phyloP scores from a whole-genome alignment of 106 monocot genomes.

The Vanilla planifolia region DNA sequence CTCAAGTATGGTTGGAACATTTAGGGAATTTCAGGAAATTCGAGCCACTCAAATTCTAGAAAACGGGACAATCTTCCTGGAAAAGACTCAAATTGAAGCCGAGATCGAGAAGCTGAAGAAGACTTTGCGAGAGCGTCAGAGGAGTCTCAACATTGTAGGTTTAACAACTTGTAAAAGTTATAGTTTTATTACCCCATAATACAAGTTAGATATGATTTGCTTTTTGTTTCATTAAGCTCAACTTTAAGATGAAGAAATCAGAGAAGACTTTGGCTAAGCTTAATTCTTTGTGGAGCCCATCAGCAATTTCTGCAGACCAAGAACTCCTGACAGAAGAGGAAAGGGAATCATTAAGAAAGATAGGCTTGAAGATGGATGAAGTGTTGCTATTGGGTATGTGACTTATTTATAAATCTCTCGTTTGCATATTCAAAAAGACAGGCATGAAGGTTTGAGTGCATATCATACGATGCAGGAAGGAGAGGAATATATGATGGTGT shows the following conservation, averaged over 20 bases:
- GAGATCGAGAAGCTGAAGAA: slow-evolving; percentile 55
- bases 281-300: slow-evolving; percentile 39
- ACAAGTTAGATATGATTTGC: background rate
- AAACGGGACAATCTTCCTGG: slow-evolving; percentile 4
- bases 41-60: slow-evolving; percentile 21
- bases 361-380: slow-evolving; percentile 80
- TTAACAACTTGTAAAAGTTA: background rate
- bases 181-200: background rate
- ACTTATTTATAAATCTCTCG: no score
- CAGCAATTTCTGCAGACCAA: slow-evolving; percentile 42
- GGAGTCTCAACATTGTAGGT: slow-evolving; percentile 61
- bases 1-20: slow-evolving; percentile 36
- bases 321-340: slow-evolving; percentile 91
- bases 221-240: slow-evolving; percentile 34
- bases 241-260: slow-evolving; percentile 62
- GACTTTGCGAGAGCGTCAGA: slow-evolving; percentile 57
- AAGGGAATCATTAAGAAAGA: slow-evolving; percentile 43
- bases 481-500: slow-evolving; percentile 83
- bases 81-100: slow-evolving; percentile 41
- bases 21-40: slow-evolving; percentile 58
- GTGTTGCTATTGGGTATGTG: slow-evolving; percentile 55
- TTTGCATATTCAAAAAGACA: no score
- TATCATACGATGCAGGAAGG: slow-evolving; percentile 83
- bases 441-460: no score
- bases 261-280: slow-evolving; percentile 53